These are phyloP conservation scores for Rhodotorula diobovata DNA, from an alignment of 768 basidiomycete genomes.

Conservation along the genomic window DNA sequence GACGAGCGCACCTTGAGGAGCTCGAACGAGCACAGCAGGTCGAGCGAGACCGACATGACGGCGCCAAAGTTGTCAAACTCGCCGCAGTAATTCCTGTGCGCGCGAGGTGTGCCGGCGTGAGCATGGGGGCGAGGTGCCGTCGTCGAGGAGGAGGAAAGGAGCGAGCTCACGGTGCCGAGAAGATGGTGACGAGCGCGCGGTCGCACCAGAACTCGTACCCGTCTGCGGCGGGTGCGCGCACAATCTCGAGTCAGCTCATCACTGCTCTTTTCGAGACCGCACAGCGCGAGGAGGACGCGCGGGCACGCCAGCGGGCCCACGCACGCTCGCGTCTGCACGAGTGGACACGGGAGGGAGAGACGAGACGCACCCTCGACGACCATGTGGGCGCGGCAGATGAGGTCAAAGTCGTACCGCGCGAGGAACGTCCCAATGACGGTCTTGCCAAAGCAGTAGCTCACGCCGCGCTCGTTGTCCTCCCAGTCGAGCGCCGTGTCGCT, in stretches of 20 bases:
- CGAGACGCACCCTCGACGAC: slow-evolving; percentile 73
- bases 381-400: slow-evolving; percentile 99
- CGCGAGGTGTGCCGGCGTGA: too few species aligned
- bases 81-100: slow-evolving; percentile 47
- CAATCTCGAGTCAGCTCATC: too few species aligned
- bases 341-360: too few species aligned
- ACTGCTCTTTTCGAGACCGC: background rate
- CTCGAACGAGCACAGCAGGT: slow-evolving; percentile 94
- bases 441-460: slow-evolving; percentile 98
- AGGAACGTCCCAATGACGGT: slow-evolving; percentile 88
- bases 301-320: too few species aligned
- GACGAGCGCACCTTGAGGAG: slow-evolving; percentile 60
- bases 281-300: too few species aligned
- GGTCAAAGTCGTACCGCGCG: slow-evolving; percentile 81
- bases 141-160: background rate
- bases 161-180: slow-evolving; percentile 68
- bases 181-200: slow-evolving; percentile 93
- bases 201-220: slow-evolving; percentile 99
- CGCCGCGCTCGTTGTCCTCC: slow-evolving; percentile 99
- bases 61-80: slow-evolving; percentile 82
- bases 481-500: slow-evolving; percentile 95
- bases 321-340: too few species aligned
- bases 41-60: slow-evolving; percentile 81
- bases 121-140: background rate
- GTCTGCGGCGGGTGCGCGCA: slow-evolving; percentile 33